Conservation (phyloP, 148 eudicot species). For the Amaranthus hypochondriacus region DNA sequence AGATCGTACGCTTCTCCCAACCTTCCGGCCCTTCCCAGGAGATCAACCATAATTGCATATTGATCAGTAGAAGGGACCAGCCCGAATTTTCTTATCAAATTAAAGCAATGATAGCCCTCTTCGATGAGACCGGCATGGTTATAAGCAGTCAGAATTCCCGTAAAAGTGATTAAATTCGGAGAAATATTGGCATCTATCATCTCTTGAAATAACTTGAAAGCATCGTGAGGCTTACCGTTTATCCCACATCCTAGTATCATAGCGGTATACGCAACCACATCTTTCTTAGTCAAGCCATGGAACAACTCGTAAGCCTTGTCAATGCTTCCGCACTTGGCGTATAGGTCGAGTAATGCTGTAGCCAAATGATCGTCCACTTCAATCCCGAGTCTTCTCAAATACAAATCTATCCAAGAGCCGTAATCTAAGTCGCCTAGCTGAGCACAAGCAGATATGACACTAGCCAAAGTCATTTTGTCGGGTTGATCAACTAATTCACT, state of each 20-base stretch:
- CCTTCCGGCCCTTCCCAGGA: slow-evolving; percentile 69
- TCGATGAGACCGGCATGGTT: slow-evolving; percentile 79
- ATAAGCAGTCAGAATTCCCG: slow-evolving; percentile 71
- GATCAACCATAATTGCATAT: slow-evolving; percentile 74
- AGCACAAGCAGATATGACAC: slow-evolving; percentile 78
- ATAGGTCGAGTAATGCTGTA: slow-evolving; percentile 67
- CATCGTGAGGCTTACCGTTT: slow-evolving; percentile 52
- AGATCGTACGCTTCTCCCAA: slow-evolving; percentile 66
- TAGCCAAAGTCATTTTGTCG: slow-evolving; percentile 74
- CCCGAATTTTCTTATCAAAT: slow-evolving; percentile 45
- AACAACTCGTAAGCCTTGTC: slow-evolving; percentile 56
- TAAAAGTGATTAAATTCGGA: slow-evolving; percentile 65
- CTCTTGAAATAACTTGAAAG: slow-evolving; percentile 55
- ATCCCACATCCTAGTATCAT: slow-evolving; percentile 81
- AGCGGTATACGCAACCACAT: slow-evolving; percentile 74
- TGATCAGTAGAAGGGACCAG: slow-evolving; percentile 64
- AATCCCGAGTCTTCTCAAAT: slow-evolving; percentile 38
- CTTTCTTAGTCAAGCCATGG: slow-evolving; percentile 47
- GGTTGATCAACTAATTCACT: slow-evolving; percentile 39
- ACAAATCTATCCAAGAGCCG: slow-evolving; percentile 53
- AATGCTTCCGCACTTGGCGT: slow-evolving; percentile 71
- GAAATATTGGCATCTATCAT: slow-evolving; percentile 43
- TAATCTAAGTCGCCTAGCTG: slow-evolving; percentile 57
- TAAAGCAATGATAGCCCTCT: slow-evolving; percentile 67
- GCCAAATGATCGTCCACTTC: slow-evolving; percentile 63